Conservation (phyloP, 2,329 filamentous ascomycete genomes). For the Gnomoniopsis sp. region DNA sequence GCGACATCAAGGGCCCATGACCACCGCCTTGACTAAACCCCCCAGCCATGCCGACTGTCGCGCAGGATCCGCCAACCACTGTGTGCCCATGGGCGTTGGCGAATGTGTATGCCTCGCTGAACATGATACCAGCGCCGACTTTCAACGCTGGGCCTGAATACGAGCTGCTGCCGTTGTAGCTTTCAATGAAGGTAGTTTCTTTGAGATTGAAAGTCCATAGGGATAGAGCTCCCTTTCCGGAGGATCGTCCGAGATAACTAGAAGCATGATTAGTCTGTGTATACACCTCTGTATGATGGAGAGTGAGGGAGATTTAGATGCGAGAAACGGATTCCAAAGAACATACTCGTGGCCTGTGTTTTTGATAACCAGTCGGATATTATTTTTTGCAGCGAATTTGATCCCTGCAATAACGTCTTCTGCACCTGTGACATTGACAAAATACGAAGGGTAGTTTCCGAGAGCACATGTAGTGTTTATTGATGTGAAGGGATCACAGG, state of each 20-base stretch:
- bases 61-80: constrained; percentile 44
- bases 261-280: too few relatives aligned
- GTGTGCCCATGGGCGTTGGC: constrained; percentile 34
- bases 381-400: background rate
- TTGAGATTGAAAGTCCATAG: constrained; percentile 55
- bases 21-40: constrained; percentile 49
- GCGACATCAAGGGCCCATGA: constrained; percentile 48
- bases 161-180: constrained; percentile 19
- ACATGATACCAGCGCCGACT: constrained; percentile 25
- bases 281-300: too few relatives aligned
- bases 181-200: background rate
- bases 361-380: background rate
- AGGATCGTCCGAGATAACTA: constrained; percentile 47
- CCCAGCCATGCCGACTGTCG: constrained; percentile 49
- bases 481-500: constrained; percentile 16
- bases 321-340: too few relatives aligned
- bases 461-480: constrained; percentile 7
- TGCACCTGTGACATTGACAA: background rate
- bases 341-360: constrained; percentile 32
- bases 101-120: constrained; percentile 24
- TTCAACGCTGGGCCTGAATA: constrained; percentile 26
- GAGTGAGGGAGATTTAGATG: too few relatives aligned
- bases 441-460: constrained; percentile 7
- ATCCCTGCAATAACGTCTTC: background rate
- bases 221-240: constrained; percentile 28